Evolutionary conservation across 2,329 filamentous ascomycete genomes (phyloP), one percentile per base, ranked within the genome.

Genomic region (Cyphellophora attinorum): DNA sequence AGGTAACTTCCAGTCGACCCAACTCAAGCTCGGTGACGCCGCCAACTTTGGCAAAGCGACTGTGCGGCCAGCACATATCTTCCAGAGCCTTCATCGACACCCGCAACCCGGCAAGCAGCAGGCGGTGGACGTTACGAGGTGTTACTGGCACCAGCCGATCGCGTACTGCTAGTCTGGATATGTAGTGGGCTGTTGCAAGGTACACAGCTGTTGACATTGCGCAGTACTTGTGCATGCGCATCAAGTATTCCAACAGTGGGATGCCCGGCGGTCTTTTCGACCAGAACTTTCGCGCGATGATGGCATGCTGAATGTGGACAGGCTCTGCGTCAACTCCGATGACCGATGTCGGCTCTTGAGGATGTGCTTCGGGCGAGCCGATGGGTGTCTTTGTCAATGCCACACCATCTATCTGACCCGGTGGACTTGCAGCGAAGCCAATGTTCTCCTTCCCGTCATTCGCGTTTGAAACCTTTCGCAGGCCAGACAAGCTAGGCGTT

Each of bases 51-150:
- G 89, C 79, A 46, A 95, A 78, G 36, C 85, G 81, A 40, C 71
- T 71, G 60, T 95, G 89, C 6, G 84, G 76, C 61, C 93, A 94
- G 48, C 80, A 83, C 35, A 89, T 70, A 56, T 96, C 89, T 58
- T 98, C 89, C n/a, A 95, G 64, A 1, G 85, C 84, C 62, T 96
- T 98, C 74, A 88, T 91, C 11, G 89, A 86, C 3, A 95, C 83
- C 21, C 88, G 69, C 34, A 95, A 67, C 5, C 82, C 84, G 0
- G 85, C 88, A 11, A 98, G 71, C 19, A 93, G 69, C 5, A 96
- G 65, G 2, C 91, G 77, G 57, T 98, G 89, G 41, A 85, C 81
- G 43, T 93, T 96, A 37, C 85, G 74, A 38, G 73, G 71, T 3
- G 86, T 93, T 5, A 94, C 81, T 1, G 80, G 78, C 14, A 96